phyloP scores from a whole-genome alignment of 2,329 filamentous ascomycete species.

The Cytospora mali region DNA sequence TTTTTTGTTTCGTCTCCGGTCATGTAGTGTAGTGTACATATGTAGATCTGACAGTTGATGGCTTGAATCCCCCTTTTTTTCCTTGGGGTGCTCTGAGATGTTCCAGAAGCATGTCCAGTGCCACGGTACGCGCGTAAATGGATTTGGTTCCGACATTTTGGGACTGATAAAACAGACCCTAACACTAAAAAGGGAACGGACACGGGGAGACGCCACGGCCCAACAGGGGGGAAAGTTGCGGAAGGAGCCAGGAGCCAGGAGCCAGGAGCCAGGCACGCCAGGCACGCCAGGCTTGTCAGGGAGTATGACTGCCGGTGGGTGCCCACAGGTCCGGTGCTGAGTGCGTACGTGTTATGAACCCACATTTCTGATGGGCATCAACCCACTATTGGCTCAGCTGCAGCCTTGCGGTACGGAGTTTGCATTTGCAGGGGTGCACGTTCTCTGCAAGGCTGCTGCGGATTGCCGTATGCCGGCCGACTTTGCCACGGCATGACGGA shows the following conservation, averaged over 20 bases:
- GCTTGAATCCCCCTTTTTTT: not conserved
- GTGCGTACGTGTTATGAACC: not conserved
- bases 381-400: not conserved
- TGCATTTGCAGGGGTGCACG: not conserved
- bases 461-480: too few species aligned
- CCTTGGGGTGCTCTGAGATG: slow-evolving; percentile 5
- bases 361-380: not conserved
- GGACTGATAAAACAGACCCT: slow-evolving; percentile 9
- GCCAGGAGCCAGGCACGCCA: too few species aligned
- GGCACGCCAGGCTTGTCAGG: too few species aligned
- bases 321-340: not conserved
- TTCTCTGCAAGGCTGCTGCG: not conserved
- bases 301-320: not conserved
- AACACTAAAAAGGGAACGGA: not conserved
- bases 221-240: too few species aligned
- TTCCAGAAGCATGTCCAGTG: slow-evolving; percentile 15
- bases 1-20: not conserved
- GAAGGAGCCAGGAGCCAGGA: too few species aligned
- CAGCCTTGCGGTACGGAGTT: not conserved
- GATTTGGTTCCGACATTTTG: slow-evolving; percentile 6
- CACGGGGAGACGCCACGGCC: not conserved
- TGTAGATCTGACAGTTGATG: not conserved
- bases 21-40: too few species aligned
- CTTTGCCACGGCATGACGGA: not conserved
- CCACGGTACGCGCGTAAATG: slow-evolving; percentile 9